phyloP scores from a whole-genome alignment of 768 basidiomycete genomes.

The Tulasnella sp. region DNA sequence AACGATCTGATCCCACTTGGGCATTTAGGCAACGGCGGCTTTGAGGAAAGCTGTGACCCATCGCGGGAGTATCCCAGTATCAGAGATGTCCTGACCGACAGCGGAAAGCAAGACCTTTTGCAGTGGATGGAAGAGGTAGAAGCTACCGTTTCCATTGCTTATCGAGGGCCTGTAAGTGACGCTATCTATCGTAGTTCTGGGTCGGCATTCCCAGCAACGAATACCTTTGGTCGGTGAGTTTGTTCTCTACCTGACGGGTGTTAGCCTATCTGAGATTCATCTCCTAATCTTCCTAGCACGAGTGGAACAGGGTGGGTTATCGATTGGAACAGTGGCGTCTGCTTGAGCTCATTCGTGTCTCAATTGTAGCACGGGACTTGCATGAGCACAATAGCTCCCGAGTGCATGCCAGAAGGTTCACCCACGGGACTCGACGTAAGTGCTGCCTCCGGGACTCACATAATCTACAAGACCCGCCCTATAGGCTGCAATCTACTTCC shows the following conservation, averaged over 20 bases:
- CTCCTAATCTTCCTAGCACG: constrained; percentile 37
- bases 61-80: constrained; percentile 40
- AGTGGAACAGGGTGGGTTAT: constrained; percentile 37
- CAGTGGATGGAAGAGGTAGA: constrained; percentile 39
- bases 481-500: constrained; percentile 21
- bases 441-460: neutral
- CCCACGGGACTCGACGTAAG: constrained; percentile 9
- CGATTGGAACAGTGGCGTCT: neutral
- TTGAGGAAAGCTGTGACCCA: constrained; percentile 42
- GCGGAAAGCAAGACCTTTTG: constrained; percentile 36
- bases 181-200: constrained; percentile 10
- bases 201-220: constrained; percentile 40
- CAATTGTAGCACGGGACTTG: constrained; percentile 10
- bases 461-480: neutral
- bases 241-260: neutral
- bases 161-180: neutral
- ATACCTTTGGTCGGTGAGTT: constrained; percentile 38
- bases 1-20: neutral
- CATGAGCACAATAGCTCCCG: constrained; percentile 25
- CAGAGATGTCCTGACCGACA: constrained; percentile 37
- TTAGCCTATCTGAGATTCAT: neutral
- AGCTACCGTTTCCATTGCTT: neutral
- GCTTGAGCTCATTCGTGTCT: neutral
- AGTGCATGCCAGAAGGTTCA: neutral
- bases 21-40: constrained; percentile 34